These are phyloP conservation scores for Cutaneotrichosporon spelunceum DNA, from an alignment of 1,284 basidiomycete genomes.

Conservation along the genomic window DNA sequence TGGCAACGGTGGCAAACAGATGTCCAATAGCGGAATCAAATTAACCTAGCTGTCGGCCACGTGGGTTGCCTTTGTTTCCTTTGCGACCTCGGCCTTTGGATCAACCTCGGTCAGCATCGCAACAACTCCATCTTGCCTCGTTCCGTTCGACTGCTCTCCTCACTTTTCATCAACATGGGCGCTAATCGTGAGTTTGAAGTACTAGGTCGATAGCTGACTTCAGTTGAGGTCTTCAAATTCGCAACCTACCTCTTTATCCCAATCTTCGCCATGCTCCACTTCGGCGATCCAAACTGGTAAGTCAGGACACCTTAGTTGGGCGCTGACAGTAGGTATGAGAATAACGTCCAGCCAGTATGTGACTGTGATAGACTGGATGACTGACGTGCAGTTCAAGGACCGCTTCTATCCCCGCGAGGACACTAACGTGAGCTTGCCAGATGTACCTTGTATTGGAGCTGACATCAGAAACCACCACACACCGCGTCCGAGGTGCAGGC, in stretches of 20 bases:
- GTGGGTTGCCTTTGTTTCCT: not conserved
- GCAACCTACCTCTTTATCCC: constrained; percentile 85
- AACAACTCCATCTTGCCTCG: not conserved
- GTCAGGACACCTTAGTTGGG: constrained; percentile 8
- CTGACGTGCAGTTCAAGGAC: constrained; percentile 37
- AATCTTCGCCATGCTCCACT: constrained; percentile 75
- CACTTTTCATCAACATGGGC: constrained; percentile 18
- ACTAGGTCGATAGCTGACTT: constrained; percentile 3
- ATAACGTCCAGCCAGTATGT: constrained; percentile 27
- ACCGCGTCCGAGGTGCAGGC: constrained; percentile 34
- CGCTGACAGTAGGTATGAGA: constrained; percentile 26
- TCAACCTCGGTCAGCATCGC: not conserved
- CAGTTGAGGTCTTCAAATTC: constrained; percentile 81
- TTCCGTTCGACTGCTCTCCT: not conserved
- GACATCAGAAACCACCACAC: constrained; percentile 38
- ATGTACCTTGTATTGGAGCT: not conserved
- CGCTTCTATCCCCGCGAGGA: constrained; percentile 46
- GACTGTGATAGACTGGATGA: too few relatives aligned
- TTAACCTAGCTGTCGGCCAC: not conserved
- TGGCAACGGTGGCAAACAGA: constrained; percentile 12
- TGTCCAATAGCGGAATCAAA: constrained; percentile 14
- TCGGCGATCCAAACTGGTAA: constrained; percentile 84
- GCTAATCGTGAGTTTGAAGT: constrained; percentile 18
- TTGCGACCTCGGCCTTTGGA: not conserved
- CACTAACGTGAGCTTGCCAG: constrained; percentile 39